Evolutionary conservation across 805 yeast species (phyloP).

Genomic region (Millerozyma acaciae): DNA sequence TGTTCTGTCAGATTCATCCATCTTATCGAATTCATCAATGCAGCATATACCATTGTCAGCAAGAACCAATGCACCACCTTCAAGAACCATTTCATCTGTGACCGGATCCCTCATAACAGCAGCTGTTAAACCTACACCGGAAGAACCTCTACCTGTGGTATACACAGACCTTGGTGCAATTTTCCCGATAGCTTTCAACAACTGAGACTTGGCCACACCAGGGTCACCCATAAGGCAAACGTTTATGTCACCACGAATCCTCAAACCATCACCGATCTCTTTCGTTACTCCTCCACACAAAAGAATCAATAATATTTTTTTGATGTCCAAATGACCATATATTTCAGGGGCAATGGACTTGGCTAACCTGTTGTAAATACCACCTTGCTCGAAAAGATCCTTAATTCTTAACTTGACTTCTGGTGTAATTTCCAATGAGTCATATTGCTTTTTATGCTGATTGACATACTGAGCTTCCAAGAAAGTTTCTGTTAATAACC

Average conservation of each 20-base stretch:
- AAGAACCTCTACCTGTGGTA: constrained; percentile 97
- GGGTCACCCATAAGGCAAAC: constrained; percentile 98
- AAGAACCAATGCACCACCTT: constrained; percentile 95
- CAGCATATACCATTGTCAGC: constrained; percentile 99
- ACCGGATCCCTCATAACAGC: constrained; percentile 98
- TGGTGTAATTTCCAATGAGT: constrained; percentile 53
- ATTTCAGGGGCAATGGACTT: constrained; percentile 96
- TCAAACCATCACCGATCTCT: constrained; percentile 93
- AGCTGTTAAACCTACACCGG: constrained; percentile 98
- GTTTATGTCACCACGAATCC: constrained; percentile 95
- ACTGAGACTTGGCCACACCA: constrained; percentile 98
- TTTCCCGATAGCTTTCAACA: constrained; percentile 83
- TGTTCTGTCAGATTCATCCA: constrained; percentile 95
- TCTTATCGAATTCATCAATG: constrained; percentile 97
- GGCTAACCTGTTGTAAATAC: constrained; percentile 76
- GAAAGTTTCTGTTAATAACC: constrained; percentile 89
- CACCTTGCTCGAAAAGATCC: constrained; percentile 55
- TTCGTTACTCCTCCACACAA: constrained; percentile 95
- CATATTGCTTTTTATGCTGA: constrained; percentile 89
- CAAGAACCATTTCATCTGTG: constrained; percentile 97
- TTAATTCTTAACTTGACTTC: constrained; percentile 55
- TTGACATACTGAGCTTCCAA: constrained; percentile 80
- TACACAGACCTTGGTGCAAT: constrained; percentile 96
- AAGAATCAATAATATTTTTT: constrained; percentile 79
- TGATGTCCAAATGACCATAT: constrained; percentile 89